Conservation (phyloP, 2,329 filamentous ascomycete species). For the Salinomyces thailandicus region DNA sequence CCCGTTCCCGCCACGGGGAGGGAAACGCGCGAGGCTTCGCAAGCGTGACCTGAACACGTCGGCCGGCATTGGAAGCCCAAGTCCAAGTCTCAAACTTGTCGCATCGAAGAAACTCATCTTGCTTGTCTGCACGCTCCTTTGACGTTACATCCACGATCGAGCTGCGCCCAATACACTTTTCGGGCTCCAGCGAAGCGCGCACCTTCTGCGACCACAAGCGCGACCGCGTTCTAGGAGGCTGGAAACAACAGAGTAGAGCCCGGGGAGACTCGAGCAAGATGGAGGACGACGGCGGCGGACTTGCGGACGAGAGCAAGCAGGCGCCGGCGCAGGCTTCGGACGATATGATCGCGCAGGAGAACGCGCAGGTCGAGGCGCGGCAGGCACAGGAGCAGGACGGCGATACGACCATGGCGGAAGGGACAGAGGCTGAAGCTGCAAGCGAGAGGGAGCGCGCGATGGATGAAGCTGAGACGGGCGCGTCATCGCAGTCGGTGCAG, state of each 20-base stretch:
- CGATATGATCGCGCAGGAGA: conserved; percentile 26
- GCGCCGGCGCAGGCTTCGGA: conserved; percentile 26
- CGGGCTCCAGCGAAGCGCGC: neutral
- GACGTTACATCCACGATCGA: neutral
- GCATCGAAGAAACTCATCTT: neutral
- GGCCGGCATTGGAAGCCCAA: no score
- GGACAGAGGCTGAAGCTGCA: conserved; percentile 16
- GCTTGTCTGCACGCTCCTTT: neutral
- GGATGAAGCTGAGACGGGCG: conserved; percentile 20
- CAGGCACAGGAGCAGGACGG: conserved; percentile 16
- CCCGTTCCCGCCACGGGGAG: no score
- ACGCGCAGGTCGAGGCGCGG: conserved; percentile 23
- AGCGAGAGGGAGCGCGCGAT: conserved; percentile 9
- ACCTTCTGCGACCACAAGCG: neutral
- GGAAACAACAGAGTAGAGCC: neutral
- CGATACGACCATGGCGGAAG: conserved; percentile 27
- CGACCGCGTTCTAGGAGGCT: neutral
- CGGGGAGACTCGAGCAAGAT: conserved; percentile 5
- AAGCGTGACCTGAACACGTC: neutral
- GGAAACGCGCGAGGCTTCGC: no score
- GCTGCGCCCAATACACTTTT: neutral
- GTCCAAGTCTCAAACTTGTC: neutral
- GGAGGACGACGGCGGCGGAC: conserved; percentile 12
- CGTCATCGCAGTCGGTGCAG: conserved; percentile 1
- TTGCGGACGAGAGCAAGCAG: conserved; percentile 22